Percentiles rank a stretch among this genome's conserved stretches.
Conservation (phyloP, 2,329 filamentous ascomycete species). For the Penicillium sclerotigenum region DNA sequence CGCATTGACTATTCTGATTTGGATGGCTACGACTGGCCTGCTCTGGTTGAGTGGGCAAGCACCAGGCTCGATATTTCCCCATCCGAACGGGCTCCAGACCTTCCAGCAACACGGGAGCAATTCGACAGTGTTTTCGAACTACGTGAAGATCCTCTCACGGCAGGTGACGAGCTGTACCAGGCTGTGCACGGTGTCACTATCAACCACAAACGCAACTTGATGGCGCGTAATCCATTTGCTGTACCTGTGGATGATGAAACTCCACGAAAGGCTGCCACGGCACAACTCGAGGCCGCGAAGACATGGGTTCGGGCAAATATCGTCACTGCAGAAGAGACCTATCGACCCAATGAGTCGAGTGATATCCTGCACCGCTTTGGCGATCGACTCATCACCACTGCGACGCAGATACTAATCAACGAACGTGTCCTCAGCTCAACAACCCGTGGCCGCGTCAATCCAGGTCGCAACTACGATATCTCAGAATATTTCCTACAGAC, state of each 20-base stretch:
- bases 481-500: slow-evolving; percentile 41
- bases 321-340: slow-evolving; percentile 43
- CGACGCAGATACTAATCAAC: slow-evolving; percentile 40
- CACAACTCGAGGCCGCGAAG: slow-evolving; percentile 40
- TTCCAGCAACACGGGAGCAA: slow-evolving; percentile 45
- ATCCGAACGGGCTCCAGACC: slow-evolving; percentile 36
- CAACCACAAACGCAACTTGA: slow-evolving; percentile 33
- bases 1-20: slow-evolving; percentile 45
- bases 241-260: slow-evolving; percentile 20
- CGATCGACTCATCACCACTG: slow-evolving; percentile 37
- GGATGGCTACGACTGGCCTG: slow-evolving; percentile 46
- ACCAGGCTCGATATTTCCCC: slow-evolving; percentile 41
- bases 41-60: slow-evolving; percentile 47
- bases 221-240: slow-evolving; percentile 38
- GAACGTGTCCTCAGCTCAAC: slow-evolving; percentile 40
- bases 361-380: slow-evolving; percentile 33
- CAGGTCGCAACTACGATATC: slow-evolving; percentile 46
- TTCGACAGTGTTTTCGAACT: slow-evolving; percentile 45
- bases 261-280: slow-evolving; percentile 19
- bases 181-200: slow-evolving; percentile 32
- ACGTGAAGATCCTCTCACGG: slow-evolving; percentile 32
- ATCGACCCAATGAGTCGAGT: slow-evolving; percentile 38
- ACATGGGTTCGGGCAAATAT: slow-evolving; percentile 50
- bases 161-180: slow-evolving; percentile 38
- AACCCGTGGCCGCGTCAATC: slow-evolving; percentile 39